Percentiles rank a stretch among this genome's conserved stretches.
These are phyloP conservation scores for Madurella mycetomatis DNA, from an alignment of 2,329 filamentous ascomycete species.

Conservation along the genomic window DNA sequence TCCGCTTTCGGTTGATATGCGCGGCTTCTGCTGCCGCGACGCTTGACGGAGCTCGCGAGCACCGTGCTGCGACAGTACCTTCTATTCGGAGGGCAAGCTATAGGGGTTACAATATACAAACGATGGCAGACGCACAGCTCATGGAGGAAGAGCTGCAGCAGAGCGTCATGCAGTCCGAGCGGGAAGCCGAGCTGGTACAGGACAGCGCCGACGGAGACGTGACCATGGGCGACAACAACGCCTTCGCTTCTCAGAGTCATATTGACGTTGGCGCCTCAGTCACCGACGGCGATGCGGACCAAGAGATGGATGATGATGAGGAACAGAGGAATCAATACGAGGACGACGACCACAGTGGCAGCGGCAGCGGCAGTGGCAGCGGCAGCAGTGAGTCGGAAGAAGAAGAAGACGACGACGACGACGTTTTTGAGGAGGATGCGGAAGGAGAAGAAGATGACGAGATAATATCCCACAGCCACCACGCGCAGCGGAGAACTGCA, in stretches of 20 bases:
- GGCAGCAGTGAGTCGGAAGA: conserved; percentile 26
- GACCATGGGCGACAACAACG: conserved; percentile 25
- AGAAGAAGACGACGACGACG: conserved; percentile 32
- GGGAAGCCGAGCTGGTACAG: conserved; percentile 39
- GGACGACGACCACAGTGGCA: conserved; percentile 20
- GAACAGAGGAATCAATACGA: conserved; percentile 33
- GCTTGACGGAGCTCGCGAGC: conserved; percentile 18
- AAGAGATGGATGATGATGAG: conserved; percentile 23
- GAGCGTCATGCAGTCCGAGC: conserved; percentile 49
- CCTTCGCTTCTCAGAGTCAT: conserved; percentile 18
- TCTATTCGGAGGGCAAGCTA: background rate
- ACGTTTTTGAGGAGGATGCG: conserved; percentile 28
- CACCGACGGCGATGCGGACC: conserved; percentile 21
- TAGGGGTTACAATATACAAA: conserved; percentile 12
- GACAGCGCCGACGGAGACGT: conserved; percentile 32
- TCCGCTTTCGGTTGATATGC: conserved; percentile 19
- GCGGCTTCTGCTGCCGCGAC: conserved; percentile 13
- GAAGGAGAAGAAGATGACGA: conserved; percentile 30
- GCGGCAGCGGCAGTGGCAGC: conserved; percentile 5
- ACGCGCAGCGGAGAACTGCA: conserved; percentile 16
- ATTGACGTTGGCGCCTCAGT: conserved; percentile 18
- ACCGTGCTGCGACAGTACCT: conserved; percentile 1
- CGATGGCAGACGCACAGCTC: conserved; percentile 49
- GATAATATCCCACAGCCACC: conserved; percentile 11
- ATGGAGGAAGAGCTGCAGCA: conserved; percentile 57